Evolutionary conservation across 2,329 filamentous ascomycete genomes (phyloP), one percentile per base, ranked within the genome.

Genomic region (Beauveria sp.): DNA sequence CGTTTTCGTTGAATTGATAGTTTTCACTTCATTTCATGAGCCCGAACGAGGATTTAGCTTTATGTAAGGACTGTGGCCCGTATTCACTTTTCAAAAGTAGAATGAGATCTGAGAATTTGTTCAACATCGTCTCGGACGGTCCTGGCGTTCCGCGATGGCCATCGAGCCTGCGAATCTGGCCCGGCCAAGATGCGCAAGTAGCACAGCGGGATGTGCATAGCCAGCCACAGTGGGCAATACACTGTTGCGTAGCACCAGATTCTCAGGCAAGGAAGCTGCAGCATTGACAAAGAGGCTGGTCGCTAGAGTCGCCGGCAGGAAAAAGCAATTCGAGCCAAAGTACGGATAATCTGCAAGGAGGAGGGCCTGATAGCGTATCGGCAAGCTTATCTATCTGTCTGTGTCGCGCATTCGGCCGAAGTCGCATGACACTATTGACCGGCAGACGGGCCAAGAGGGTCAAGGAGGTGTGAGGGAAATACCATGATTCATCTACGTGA

Each of bases 391-490:
- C 55, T 50, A 58, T 50, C 55, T 45, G 55, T 14, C 30, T 12
- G n/a, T 14, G 8, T 38, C 24, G 55, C 14, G 45, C 46, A 24
- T 26, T 51, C 26, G 49, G 46, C 16, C 22, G 49, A 16, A 40
- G 28, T 51, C 49, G 22, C n/a, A 30, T 18, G 55, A 50, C 54
- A 12, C 54, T 57, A 57, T 46, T 28, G 54, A 38, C 34, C 10
- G 10, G 34, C 34, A 1, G 46, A 24, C 55, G 20, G 45, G 34
- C 12, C 34, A 14, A 14, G 34, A 38, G 43, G 28, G 38, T 14
- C 10, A 14, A 40, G 45, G 16, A 47, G 49, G 54, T 57, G 43
- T 58, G 55, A 58, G 55, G 55, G 45, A 58, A 58, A 58, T 58
- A 58, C 26, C n/a, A 16, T 22, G 16, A 14, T 46, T 42, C 40